Base-by-base conservation (phyloP, 208 protist genomes). In the Crithidia sp. region DNA sequence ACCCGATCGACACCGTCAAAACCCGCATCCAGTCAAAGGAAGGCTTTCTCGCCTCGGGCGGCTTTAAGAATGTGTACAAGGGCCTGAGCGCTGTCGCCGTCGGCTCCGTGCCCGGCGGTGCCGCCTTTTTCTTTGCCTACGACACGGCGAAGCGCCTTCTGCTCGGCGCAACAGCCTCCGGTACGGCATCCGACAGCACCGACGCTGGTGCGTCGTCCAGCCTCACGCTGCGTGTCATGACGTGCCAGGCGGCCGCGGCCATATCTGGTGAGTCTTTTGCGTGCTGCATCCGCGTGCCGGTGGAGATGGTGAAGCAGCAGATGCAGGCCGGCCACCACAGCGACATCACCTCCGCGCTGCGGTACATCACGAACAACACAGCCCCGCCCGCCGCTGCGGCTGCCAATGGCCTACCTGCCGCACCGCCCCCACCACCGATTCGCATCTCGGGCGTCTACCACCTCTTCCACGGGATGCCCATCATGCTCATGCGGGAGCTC, bases 1-100 rank as follows among this genome's bases (percentile, higher is more conserved):
- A 94, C 64, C 96, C 96, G 0, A 88, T 98, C 47, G 96, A 98
- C 80, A 98, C 96, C 0, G 63, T 98, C 49, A 98, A 98, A 72
- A 98, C 95, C 36, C 90, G 96, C 10, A 74, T 97, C 14, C 96
- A 98, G 76, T 87, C 87, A 2, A 87, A 84, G 45, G 56, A 86
- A 10, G 94, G 96, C 0, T 98, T 98, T 76, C 40, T 75, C 13
- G 82, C 77, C 9, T 79, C 92, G 2, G 94, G 94, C 41, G 96
- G 94, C 0, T 97, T 98, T 56, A 67, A 59, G 16, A 89, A 91
- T 52, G 77, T 98, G 7, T 97, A 98, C 81, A 83, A 83, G 37
- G 96, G 96, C 0, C 71, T 98, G 7, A 88, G 85, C 47, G 84
- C 93, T 19, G 93, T 95, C 13, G 84, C 87, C 3, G 67, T 98